phyloP scores from a whole-genome alignment of 2,329 filamentous ascomycete species.

The Sporothrix inflata region DNA sequence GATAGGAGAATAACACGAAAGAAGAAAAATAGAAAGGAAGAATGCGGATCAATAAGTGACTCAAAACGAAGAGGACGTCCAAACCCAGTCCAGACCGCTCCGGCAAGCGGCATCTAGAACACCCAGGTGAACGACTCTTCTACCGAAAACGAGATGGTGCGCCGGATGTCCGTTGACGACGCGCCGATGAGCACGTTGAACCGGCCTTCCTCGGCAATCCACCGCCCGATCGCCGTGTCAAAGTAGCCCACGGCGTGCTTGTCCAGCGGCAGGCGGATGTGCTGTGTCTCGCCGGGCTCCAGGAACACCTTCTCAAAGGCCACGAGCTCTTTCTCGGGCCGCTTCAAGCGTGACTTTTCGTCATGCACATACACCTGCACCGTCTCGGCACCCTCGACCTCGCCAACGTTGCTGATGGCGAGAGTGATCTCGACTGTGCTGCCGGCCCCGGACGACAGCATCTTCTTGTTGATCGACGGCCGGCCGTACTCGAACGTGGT shows the following conservation, averaged over 20 bases:
- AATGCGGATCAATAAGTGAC: neutral
- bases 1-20: neutral
- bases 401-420: slow-evolving; percentile 59
- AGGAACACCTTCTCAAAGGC: slow-evolving; percentile 69
- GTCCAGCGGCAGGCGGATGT: slow-evolving; percentile 51
- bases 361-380: slow-evolving; percentile 72
- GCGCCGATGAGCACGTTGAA: slow-evolving; percentile 66
- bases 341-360: slow-evolving; percentile 62
- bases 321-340: slow-evolving; percentile 71
- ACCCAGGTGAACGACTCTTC: slow-evolving; percentile 68
- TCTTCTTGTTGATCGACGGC: slow-evolving; percentile 44
- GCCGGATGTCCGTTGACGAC: slow-evolving; percentile 65
- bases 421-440: slow-evolving; percentile 50
- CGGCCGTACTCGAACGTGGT: slow-evolving; percentile 68
- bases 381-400: slow-evolving; percentile 61
- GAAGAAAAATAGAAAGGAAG: neutral
- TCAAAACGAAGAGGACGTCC: neutral
- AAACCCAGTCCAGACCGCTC: neutral
- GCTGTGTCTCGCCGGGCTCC: slow-evolving; percentile 58
- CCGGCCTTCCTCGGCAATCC: slow-evolving; percentile 67
- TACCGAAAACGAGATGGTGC: slow-evolving; percentile 56
- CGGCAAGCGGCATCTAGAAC: slow-evolving; percentile 47
- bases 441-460: slow-evolving; percentile 42
- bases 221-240: slow-evolving; percentile 59
- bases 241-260: slow-evolving; percentile 64